These are phyloP conservation scores for Gracilaria caudata DNA, from an alignment of 23 red algal species.

Conservation along the genomic window DNA sequence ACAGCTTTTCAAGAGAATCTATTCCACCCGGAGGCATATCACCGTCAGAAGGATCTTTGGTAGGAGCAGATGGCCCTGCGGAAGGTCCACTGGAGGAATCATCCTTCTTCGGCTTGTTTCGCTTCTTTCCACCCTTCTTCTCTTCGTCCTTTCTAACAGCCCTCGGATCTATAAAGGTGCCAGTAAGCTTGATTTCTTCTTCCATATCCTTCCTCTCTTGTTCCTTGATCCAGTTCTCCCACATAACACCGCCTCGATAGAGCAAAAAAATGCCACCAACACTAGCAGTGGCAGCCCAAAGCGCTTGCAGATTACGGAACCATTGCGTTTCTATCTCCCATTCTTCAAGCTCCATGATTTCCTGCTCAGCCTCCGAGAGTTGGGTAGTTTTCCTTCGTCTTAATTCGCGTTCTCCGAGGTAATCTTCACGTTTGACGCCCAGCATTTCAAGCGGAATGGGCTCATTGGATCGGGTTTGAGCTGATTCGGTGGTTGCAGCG, in stretches of 20 bases:
- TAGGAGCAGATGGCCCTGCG: background rate
- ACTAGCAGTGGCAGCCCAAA: constrained; percentile 42
- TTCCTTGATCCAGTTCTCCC: constrained; percentile 85
- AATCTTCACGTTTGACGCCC: constrained; percentile 72
- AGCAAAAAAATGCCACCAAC: constrained; percentile 65
- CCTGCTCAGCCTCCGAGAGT: constrained; percentile 71
- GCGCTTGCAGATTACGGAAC: constrained; percentile 46
- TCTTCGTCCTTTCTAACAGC: constrained; percentile 76
- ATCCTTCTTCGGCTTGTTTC: constrained; percentile 39
- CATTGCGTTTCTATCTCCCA: constrained; percentile 48
- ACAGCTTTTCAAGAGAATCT: constrained; percentile 66
- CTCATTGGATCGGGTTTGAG: background rate
- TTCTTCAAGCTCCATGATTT: constrained; percentile 84
- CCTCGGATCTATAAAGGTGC: constrained; percentile 79
- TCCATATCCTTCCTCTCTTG: constrained; percentile 85
- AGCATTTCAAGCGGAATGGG: constrained; percentile 49
- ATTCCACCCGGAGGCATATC: constrained; percentile 36
- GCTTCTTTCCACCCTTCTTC: constrained; percentile 49
- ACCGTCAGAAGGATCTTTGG: constrained; percentile 1
- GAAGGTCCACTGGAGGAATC: constrained; percentile 32
- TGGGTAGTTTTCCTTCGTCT: constrained; percentile 51
- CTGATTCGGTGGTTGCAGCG: background rate
- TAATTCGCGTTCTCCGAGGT: constrained; percentile 46
- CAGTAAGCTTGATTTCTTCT: constrained; percentile 83
- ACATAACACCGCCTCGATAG: constrained; percentile 71